Evolutionary conservation across 192 early-diverging fungal genomes (phyloP), one percentile per base, ranked within the genome.

Genomic region (Coemansia sp.): DNA sequence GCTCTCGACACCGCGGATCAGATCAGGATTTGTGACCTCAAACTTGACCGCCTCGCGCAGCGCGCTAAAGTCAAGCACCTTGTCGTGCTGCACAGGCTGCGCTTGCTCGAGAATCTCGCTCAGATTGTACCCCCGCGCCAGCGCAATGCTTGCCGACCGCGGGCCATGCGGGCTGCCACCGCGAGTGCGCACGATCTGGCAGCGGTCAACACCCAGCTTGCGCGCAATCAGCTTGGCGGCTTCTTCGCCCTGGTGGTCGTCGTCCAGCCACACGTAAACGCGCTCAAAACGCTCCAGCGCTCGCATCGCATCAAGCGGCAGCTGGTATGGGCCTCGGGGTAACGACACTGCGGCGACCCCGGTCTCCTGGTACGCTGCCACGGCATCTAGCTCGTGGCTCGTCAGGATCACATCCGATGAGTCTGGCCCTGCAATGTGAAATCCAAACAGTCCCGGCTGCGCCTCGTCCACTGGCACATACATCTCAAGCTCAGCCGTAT

Each of bases 261-360:
- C 87, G 71, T 88, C 83, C 25, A 90, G 67, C 88, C 88, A 90
- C 51, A 90, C 62, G 48, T 90, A 88, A 6, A 90, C 74, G 31
- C 82, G 82, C 37, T 83, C 82, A 57, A 88, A 90, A 11, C 86
- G 77, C 57, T 90, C 87, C 26, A 90, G 56, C 23, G 84, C 73
- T 21, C 84, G 86, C 66, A 88, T 80, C 23, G 83, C 63, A 22
- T 83, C 72, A 48, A 86, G 65, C 3, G 85, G 86, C 35, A 90
- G 71, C 67, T 88, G 87, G 49, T 86, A 85, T 8, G 79, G 60
- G 29, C 76, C 64, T 7, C 55, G 68, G 3, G 88, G 88, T 45
- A 90, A 69, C 17, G 86, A 86, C 22, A 86, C 67, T 12, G 82
- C 77, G 1, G 86, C 83, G 22, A 90, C 83, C 0, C 84, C 86